phyloP scores from a whole-genome alignment of 106 monocot genomes.

The Iris macrosiphon region DNA sequence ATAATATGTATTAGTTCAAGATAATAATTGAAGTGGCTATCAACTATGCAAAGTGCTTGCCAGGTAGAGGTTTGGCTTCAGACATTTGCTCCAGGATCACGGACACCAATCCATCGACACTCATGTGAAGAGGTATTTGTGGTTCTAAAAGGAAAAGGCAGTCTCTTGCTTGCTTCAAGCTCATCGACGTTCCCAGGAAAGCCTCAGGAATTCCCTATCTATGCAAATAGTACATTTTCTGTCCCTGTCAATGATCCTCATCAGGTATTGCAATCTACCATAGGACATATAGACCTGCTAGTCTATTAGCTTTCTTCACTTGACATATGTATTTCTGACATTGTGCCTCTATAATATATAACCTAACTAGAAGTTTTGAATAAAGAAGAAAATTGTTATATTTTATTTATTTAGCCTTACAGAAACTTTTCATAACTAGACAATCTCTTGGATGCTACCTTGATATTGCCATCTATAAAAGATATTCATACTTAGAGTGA shows the following conservation, averaged over 20 bases:
- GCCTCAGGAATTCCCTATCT: conserved; percentile 50
- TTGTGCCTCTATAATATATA: too few relatives aligned
- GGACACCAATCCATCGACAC: conserved; percentile 92
- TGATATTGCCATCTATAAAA: too few relatives aligned
- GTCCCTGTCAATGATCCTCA: conserved; percentile 91
- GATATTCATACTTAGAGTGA: too few relatives aligned
- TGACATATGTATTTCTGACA: too few relatives aligned
- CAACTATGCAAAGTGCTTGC: too few relatives aligned
- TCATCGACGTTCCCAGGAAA: conserved; percentile 62
- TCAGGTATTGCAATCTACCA: conserved; percentile 40
- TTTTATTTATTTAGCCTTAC: not conserved
- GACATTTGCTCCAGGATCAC: conserved; percentile 81
- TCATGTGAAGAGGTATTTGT: conserved; percentile 97
- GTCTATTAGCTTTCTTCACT: not conserved
- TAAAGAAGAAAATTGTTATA: not conserved
- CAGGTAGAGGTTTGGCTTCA: conserved; percentile 97
- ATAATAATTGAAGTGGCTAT: too few relatives aligned
- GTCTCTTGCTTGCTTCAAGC: conserved; percentile 69
- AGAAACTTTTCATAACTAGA: too few relatives aligned
- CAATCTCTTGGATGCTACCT: too few relatives aligned
- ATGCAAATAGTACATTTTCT: conserved; percentile 72
- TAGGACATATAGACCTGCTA: not conserved
- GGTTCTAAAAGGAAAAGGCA: conserved; percentile 78
- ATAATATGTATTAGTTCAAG: too few relatives aligned
- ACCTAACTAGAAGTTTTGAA: not conserved